Evolutionary conservation across 352 stramenopile species (phyloP), one percentile per base, ranked within the genome.

Genomic region (Globisporangium rhizosaccharum): DNA sequence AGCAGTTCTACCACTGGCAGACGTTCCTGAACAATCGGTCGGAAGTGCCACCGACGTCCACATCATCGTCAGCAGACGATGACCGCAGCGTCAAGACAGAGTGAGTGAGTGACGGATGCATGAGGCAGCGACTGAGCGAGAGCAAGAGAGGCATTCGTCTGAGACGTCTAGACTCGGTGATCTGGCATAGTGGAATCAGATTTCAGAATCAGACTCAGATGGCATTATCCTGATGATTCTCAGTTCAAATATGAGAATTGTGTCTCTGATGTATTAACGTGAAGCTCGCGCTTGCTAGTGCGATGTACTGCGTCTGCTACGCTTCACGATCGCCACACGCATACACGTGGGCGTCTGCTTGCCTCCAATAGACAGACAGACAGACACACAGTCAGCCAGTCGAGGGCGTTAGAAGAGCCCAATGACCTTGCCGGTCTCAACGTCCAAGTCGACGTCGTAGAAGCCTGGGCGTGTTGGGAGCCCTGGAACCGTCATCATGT

Each of bases 401-500:
- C 30, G 9, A 36, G 30, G 30, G 30, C 9, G 5, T 77, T 80
- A 92, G 66, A 92, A 99, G 25, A 99, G 76, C 33, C 97, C 97
- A 56, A 98, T 92, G 15, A 99, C 96, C 61, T 97, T 92, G 62
- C 97, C 97, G 25, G 97, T 92, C 42, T 93, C 71, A 54, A 80
- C 75, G 65, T 99, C 87, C 28, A 99, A 77, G 72, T 99, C 97
- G 10, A 99, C 94, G 72, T 99, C 96, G 68, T 98, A 98, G 76
- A 99, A 99, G 59, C 96, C 96, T 20, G 97, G 97, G 41, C 96
- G 81, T 15, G 97, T 99, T 18, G 97, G 96, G 1, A 99, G 76
- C n/a, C 97, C 97, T 26, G 97, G 97, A 57, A 99, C 97, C 1
- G 97, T 99, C 92, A 98, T 99, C 66, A 99, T 99, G 67, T 99